These are phyloP conservation scores for Colletotrichum sp. DNA, from an alignment of 2,329 filamentous ascomycete genomes.

Conservation along the genomic window DNA sequence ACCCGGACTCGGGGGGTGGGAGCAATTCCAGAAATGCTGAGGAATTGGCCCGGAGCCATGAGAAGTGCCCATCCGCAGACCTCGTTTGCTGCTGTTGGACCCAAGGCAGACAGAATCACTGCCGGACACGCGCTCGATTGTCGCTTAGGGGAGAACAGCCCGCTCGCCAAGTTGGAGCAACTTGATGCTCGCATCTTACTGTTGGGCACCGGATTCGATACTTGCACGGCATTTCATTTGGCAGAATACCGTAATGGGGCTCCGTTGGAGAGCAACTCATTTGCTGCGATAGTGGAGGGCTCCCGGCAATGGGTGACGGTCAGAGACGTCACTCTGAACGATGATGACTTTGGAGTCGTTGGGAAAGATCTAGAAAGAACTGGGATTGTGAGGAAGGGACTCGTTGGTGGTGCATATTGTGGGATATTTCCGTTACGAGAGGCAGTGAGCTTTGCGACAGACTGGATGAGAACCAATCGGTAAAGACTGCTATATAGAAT, in stretches of 20 bases:
- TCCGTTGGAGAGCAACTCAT: constrained; percentile 6
- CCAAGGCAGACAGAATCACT: not conserved
- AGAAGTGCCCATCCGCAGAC: constrained; percentile 26
- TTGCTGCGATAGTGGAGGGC: constrained; percentile 7
- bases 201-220: constrained; percentile 15
- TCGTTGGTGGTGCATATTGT: not conserved
- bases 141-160: not conserved
- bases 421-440: not conserved
- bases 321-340: not conserved
- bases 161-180: not conserved
- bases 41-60: constrained; percentile 20
- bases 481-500: not conserved
- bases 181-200: constrained; percentile 12
- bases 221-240: constrained; percentile 20
- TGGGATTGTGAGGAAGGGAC: not conserved
- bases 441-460: not conserved
- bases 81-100: not conserved
- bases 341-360: not conserved
- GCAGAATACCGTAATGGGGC: constrained; percentile 10
- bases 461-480: not conserved
- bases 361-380: not conserved
- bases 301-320: constrained; percentile 19
- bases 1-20: constrained; percentile 12
- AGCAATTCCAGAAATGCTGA: constrained; percentile 15
- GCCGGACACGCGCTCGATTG: constrained; percentile 1